Conservation (phyloP, 1,139 yeast species). For the Groenewaldozyma sp. region DNA sequence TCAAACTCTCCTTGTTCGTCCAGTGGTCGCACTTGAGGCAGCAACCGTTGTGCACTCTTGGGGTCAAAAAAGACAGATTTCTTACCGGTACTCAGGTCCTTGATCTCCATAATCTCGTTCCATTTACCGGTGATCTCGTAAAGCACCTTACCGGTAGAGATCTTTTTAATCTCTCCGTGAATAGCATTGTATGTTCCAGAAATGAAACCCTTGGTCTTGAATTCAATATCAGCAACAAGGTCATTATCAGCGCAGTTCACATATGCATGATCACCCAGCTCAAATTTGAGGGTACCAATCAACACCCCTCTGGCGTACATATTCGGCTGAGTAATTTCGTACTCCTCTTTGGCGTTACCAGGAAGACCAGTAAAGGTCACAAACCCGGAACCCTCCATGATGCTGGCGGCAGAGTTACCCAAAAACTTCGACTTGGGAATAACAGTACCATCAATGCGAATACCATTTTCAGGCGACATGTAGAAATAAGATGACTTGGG, state of each 20-base stretch:
- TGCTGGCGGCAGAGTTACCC: conserved; percentile 94
- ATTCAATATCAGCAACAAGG: conserved; percentile 74
- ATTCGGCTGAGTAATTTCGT: conserved; percentile 84
- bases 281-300: conserved; percentile 82
- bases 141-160: conserved; percentile 44
- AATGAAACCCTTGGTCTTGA: conserved; percentile 89
- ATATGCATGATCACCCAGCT: conserved; percentile 83
- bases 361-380: conserved; percentile 56
- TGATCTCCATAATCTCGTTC: conserved; percentile 78
- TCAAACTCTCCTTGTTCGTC: conserved; percentile 74
- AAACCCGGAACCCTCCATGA: conserved; percentile 86
- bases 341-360: conserved; percentile 40
- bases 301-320: conserved; percentile 91
- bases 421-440: conserved; percentile 81
- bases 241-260: conserved; percentile 55
- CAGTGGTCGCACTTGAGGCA: conserved; percentile 69
- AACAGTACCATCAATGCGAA: conserved; percentile 82
- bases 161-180: conserved; percentile 57
- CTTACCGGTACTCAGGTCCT: conserved; percentile 41
- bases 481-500: conserved; percentile 93
- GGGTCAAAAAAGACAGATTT: conserved; percentile 60
- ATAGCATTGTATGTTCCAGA: conserved; percentile 88
- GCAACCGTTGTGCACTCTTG: conserved; percentile 37
- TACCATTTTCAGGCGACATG: conserved; percentile 67
- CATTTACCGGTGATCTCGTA: conserved; percentile 81